These are phyloP conservation scores for Apophysomyces ossiformis DNA, from an alignment of 371 early-diverging fungal species.

Conservation along the genomic window DNA sequence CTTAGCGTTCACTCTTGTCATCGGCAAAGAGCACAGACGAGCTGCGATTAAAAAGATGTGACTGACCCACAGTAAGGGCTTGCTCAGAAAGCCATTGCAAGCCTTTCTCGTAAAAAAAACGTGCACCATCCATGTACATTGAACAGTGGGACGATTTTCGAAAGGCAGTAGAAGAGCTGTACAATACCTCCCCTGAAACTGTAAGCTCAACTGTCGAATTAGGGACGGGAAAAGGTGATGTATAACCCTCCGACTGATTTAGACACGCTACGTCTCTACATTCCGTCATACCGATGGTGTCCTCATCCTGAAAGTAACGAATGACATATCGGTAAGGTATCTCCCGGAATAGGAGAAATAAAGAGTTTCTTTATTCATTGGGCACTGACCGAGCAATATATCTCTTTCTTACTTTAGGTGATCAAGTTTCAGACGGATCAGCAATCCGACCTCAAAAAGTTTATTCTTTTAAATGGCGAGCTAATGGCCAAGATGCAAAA, in stretches of 20 bases:
- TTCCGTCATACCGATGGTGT: slow-evolving; percentile 76
- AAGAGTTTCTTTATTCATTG: not conserved
- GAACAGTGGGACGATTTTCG: slow-evolving; percentile 77
- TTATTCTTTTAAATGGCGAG: slow-evolving; percentile 65
- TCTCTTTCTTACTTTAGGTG: slow-evolving; percentile 25
- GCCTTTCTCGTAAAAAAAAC: not conserved
- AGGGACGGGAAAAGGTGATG: no score
- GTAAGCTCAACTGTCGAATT: slow-evolving; percentile 41
- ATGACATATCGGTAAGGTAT: slow-evolving; percentile 62
- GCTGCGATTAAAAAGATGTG: no score
- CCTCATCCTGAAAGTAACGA: slow-evolving; percentile 76
- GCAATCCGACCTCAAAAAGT: slow-evolving; percentile 73
- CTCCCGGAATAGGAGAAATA: not conserved
- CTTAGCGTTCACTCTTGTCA: no score
- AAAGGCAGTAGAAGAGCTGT: slow-evolving; percentile 74
- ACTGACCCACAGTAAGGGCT: no score
- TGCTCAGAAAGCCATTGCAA: no score
- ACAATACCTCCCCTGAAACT: slow-evolving; percentile 61
- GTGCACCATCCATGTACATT: slow-evolving; percentile 41
- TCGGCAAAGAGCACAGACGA: no score
- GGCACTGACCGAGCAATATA: no score
- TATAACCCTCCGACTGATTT: no score
- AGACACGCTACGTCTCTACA: slow-evolving; percentile 75
- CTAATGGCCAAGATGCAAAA: slow-evolving; percentile 79
- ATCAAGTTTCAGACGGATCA: slow-evolving; percentile 77